These are phyloP conservation scores for Calonectria crousiana DNA, from an alignment of 2,329 filamentous ascomycete genomes.

Conservation along the genomic window DNA sequence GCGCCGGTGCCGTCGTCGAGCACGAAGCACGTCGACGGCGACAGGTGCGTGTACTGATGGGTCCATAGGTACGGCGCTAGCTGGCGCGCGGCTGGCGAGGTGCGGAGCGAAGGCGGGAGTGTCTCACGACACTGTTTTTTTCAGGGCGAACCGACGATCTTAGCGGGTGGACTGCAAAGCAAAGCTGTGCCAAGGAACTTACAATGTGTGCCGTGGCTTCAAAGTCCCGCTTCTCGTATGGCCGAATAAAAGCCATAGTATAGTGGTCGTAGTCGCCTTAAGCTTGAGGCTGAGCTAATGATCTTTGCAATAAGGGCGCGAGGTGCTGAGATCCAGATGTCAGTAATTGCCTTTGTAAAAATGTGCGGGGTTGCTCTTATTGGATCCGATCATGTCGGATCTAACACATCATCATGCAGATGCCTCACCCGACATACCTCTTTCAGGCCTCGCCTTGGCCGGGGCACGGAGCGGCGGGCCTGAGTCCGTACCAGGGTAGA, in stretches of 20 bases:
- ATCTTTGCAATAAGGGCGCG: neutral
- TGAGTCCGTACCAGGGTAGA: neutral
- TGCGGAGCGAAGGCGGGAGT: constrained; percentile 56
- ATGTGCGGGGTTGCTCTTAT: neutral
- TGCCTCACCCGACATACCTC: neutral
- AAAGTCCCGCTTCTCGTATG: constrained; percentile 54
- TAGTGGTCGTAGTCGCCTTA: constrained; percentile 31
- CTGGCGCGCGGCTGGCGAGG: constrained; percentile 48
- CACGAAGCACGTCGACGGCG: constrained; percentile 58
- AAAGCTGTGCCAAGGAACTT: constrained; percentile 29
- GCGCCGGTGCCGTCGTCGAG: constrained; percentile 60
- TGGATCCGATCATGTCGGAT: neutral
- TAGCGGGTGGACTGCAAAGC: neutral
- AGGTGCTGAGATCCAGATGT: neutral
- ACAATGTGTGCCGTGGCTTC: constrained; percentile 57
- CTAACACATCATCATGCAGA: neutral
- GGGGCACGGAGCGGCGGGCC: neutral
- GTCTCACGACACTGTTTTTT: constrained; percentile 60
- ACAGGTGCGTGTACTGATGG: constrained; percentile 62
- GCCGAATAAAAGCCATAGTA: constrained; percentile 61
- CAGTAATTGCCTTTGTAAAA: neutral
- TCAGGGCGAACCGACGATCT: neutral
- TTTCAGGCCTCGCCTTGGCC: neutral
- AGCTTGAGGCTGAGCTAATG: neutral
- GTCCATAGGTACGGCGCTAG: constrained; percentile 65